A percentile compares a stretch with the other conserved stretches of the same genome.
These are phyloP conservation scores for Candida endomychidarum DNA, from an alignment of 805 yeast genomes.

Conservation along the genomic window DNA sequence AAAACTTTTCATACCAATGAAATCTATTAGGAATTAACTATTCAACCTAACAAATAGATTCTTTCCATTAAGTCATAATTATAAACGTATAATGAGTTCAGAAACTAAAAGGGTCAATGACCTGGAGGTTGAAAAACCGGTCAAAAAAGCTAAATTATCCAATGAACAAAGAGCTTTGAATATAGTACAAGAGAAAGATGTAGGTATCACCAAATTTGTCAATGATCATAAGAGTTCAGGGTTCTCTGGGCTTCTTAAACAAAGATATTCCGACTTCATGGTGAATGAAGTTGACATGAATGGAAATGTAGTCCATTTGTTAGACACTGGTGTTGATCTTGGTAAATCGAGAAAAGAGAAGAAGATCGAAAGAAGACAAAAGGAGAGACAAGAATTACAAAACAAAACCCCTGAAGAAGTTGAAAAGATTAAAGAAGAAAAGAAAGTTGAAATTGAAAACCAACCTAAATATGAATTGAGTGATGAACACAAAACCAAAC, in stretches of 20 bases:
- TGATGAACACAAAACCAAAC: conserved; percentile 45
- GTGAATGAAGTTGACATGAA: conserved; percentile 80
- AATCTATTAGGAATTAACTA: conserved; percentile 15
- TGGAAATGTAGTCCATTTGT: conserved; percentile 72
- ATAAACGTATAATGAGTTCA: conserved; percentile 10
- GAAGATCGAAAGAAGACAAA: conserved; percentile 43
- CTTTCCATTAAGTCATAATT: conserved; percentile 5
- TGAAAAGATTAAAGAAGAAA: conserved; percentile 24
- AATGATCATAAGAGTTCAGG: conserved; percentile 51
- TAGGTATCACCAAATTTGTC: conserved; percentile 79
- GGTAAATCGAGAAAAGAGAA: conserved; percentile 48
- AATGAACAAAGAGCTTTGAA: conserved; percentile 10
- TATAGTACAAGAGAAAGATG: conserved; percentile 47
- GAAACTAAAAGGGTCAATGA: conserved; percentile 5
- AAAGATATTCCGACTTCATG: conserved; percentile 87
- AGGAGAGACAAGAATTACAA: conserved; percentile 33
- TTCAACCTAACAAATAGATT: conserved; percentile 11
- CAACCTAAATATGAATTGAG: conserved; percentile 43
- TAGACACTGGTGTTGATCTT: conserved; percentile 65
- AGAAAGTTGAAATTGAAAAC: conserved; percentile 16
- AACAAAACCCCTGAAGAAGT: conserved; percentile 34
- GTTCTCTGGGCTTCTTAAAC: conserved; percentile 78
- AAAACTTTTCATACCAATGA: conserved; percentile 10
- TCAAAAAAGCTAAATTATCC: conserved; percentile 6
- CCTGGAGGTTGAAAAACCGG: conserved; percentile 27